Evolutionary conservation across 1,284 basidiomycete species (phyloP), one percentile per base, ranked within the genome.

Genomic region (Cutaneotrichosporon spelunceum): DNA sequence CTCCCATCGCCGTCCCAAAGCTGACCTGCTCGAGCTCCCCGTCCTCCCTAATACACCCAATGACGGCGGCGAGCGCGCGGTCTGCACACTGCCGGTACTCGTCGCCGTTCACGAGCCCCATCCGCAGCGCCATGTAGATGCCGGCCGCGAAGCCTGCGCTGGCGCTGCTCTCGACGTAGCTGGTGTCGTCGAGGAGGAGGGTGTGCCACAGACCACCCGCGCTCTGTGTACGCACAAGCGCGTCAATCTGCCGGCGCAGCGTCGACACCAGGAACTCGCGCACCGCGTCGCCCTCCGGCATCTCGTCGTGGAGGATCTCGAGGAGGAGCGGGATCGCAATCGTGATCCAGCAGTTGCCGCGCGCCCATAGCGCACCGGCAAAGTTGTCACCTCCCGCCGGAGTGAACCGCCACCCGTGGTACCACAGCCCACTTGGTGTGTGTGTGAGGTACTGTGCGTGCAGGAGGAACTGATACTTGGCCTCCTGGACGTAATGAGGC

Each of bases 271-370:
- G 77, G 66, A 82, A 82, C 62, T 79, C 70, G 53, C 82, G 78
- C 21, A 84, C 61, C 13, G 82, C 82, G 66, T 85, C 84, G 2
- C 72, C 71, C 21, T 74, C 66, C 2, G 79, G 78, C 14, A 82
- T 76, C 10, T 57, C 45, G 30, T 74, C 69, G 27, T 79, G 69
- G 42, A 85, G 79, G 63, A 76, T 79, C 57, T 84, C 82, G 65
- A 87, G 82, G 73, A 87, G 85, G 66, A 86, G 82, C 0, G 85
- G 86, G 66, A 87, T 87, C 24, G 84, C 81, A 34, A 85, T 79
- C 0, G 85, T 87, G 60, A 85, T 82, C 77, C 85, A 87, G 72
- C 85, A 86, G 73, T 87, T 87, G 26, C 86, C 85, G 53, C 86
- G 77, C 4, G 84, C 86, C 86, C 85, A 87, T 36, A 81, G 79